phyloP scores from a whole-genome alignment of 2,329 filamentous ascomycete genomes.

The Cladophialophora exuberans region DNA sequence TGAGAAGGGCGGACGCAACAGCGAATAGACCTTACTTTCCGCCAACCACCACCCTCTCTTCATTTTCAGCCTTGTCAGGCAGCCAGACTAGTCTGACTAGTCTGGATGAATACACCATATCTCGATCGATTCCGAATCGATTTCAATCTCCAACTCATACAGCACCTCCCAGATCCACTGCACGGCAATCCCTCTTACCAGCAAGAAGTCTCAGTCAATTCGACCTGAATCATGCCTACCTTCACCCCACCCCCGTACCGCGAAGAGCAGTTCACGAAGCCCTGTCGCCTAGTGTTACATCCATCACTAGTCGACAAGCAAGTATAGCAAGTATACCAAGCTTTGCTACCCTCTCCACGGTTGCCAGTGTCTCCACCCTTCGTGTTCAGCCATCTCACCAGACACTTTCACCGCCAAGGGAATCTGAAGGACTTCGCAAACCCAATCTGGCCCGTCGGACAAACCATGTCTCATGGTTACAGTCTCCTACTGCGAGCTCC shows the following conservation, averaged over 20 bases:
- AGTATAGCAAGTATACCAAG: constrained; percentile 28
- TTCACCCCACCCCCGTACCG: constrained; percentile 20
- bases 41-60: constrained; percentile 21
- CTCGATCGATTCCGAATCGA: constrained; percentile 16
- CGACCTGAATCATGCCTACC: constrained; percentile 28
- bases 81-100: constrained; percentile 26
- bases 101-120: constrained; percentile 24
- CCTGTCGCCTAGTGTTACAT: constrained; percentile 9
- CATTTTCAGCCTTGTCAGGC: constrained; percentile 17
- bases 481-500: constrained; percentile 23
- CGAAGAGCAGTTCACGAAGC: constrained; percentile 15
- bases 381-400: constrained; percentile 25
- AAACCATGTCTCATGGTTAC: constrained; percentile 28
- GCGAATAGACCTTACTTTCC: constrained; percentile 6
- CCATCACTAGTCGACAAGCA: constrained; percentile 24
- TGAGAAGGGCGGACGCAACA: constrained; percentile 22
- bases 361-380: constrained; percentile 25
- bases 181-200: constrained; percentile 25
- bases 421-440: neutral
- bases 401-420: neutral
- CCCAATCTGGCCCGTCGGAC: neutral
- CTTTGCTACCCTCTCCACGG: constrained; percentile 23
- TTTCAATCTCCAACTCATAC: constrained; percentile 17
- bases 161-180: neutral
- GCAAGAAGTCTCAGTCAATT: constrained; percentile 29